These are phyloP conservation scores for Calonectria hawksworthii DNA, from an alignment of 2,329 filamentous ascomycete species.

Conservation along the genomic window DNA sequence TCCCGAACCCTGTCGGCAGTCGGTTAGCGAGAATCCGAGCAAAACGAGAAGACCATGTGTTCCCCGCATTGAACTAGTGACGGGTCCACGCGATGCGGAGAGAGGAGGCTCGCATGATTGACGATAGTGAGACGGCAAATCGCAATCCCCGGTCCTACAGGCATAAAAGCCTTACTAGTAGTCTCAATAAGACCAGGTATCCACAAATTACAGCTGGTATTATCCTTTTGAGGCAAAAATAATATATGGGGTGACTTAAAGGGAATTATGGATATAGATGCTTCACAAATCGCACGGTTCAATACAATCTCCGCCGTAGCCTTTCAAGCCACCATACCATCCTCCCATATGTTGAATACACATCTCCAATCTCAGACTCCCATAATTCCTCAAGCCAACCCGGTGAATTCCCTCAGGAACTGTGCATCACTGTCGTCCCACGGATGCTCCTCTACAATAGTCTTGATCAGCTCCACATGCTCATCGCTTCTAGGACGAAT, in stretches of 20 bases:
- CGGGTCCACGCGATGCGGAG: too few relatives aligned
- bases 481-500: not conserved
- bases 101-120: too few relatives aligned
- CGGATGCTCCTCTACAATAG: not conserved
- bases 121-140: too few relatives aligned
- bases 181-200: too few relatives aligned
- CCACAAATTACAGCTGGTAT: too few relatives aligned
- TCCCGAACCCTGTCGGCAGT: too few relatives aligned
- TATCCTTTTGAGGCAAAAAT: not conserved
- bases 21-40: too few relatives aligned
- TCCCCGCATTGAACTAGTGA: too few relatives aligned
- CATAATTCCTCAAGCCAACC: not conserved
- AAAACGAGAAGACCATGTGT: too few relatives aligned
- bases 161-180: too few relatives aligned
- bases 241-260: not conserved
- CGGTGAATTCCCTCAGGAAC: not conserved
- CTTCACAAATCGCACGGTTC: not conserved
- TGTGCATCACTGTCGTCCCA: not conserved
- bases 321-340: not conserved
- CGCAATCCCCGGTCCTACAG: too few relatives aligned
- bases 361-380: not conserved
- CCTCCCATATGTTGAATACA: not conserved
- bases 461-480: not conserved
- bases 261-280: too few relatives aligned
- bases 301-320: not conserved